These are phyloP conservation scores for Wickerhamomyces subpelliculosus DNA, from an alignment of 805 yeast genomes.

Conservation along the genomic window DNA sequence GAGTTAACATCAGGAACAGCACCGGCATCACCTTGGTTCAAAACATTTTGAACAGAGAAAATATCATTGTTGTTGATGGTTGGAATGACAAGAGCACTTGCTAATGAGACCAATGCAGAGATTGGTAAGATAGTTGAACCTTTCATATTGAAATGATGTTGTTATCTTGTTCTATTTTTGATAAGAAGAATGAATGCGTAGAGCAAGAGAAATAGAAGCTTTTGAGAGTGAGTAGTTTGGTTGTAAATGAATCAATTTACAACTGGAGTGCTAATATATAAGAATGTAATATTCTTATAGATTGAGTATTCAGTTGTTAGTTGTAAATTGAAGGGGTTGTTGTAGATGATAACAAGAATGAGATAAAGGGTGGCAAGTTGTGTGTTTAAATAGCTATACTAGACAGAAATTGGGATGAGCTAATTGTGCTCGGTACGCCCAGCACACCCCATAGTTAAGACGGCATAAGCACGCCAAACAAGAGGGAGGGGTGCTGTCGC, in stretches of 20 bases:
- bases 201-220: no score
- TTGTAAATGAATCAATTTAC: no score
- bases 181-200: no score
- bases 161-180: no score
- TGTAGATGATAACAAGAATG: neutral
- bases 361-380: slow-evolving; percentile 1
- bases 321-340: no score
- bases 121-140: slow-evolving; percentile 23
- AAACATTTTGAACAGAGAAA: slow-evolving; percentile 18
- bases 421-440: no score
- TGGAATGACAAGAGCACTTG: slow-evolving; percentile 60
- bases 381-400: neutral
- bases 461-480: neutral
- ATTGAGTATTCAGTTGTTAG: no score
- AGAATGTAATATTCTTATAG: no score
- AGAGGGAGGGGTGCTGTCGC: neutral
- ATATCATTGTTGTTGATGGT: slow-evolving; percentile 35
- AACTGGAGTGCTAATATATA: no score
- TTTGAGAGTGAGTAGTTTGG: no score
- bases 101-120: slow-evolving; percentile 31
- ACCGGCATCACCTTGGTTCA: slow-evolving; percentile 10
- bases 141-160: no score
- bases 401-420: neutral
- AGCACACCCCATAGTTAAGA: neutral
- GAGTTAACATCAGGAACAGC: slow-evolving; percentile 14